phyloP scores from a whole-genome alignment of 2,329 filamentous ascomycete species.

The Didymella pomorum region DNA sequence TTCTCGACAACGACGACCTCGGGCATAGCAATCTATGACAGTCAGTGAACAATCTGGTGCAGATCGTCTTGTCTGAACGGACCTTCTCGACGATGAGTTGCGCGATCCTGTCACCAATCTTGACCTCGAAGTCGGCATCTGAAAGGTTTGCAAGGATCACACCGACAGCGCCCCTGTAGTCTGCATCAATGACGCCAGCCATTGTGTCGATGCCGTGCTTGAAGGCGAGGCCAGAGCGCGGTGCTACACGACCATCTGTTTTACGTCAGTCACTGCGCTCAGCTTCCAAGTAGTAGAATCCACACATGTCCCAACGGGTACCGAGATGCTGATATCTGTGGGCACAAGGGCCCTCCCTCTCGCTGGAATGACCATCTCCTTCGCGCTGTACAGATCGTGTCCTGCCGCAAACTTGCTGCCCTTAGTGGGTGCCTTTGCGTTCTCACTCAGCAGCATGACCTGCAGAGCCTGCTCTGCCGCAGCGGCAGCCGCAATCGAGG shows the following conservation, averaged over 20 bases:
- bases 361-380: conserved; percentile 77
- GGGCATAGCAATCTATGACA: conserved; percentile 79
- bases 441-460: conserved; percentile 85
- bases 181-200: conserved; percentile 95
- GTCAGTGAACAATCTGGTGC: conserved; percentile 19
- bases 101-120: conserved; percentile 87
- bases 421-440: conserved; percentile 83
- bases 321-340: conserved; percentile 89
- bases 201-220: conserved; percentile 98
- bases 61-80: conserved; percentile 22
- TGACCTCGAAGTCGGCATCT: conserved; percentile 80
- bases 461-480: conserved; percentile 66
- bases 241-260: conserved; percentile 85
- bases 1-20: conserved; percentile 89
- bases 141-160: conserved; percentile 93
- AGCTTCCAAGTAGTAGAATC: conserved; percentile 20
- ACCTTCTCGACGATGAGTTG: conserved; percentile 91
- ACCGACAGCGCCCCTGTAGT: conserved; percentile 94
- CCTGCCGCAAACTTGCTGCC: conserved; percentile 90
- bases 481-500: conserved; percentile 35
- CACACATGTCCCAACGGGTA: conserved; percentile 89
- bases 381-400: conserved; percentile 88
- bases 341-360: conserved; percentile 86
- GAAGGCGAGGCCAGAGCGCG: conserved; percentile 85
- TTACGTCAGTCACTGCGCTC: conserved; percentile 5